phyloP scores from a whole-genome alignment of 257 asterid species.

The Osmanthus fragrans region DNA sequence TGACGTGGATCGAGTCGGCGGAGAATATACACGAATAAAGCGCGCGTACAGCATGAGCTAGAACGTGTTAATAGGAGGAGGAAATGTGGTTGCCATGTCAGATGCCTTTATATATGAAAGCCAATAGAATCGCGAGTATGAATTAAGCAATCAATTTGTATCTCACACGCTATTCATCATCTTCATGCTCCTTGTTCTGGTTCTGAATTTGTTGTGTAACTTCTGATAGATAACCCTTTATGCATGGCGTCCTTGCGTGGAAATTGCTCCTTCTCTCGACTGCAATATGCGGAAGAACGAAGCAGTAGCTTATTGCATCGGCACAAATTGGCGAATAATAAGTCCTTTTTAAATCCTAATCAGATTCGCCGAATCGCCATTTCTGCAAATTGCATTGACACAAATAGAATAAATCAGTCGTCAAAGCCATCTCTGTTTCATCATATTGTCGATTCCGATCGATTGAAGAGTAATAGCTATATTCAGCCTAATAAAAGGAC shows the following conservation, averaged over 20 bases:
- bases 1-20: slow-evolving; percentile 16
- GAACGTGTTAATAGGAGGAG: slow-evolving; percentile 32
- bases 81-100: slow-evolving; percentile 25
- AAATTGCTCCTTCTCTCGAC: background rate
- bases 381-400: background rate
- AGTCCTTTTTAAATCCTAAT: background rate
- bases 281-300: background rate
- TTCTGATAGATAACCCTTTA: too few relatives aligned
- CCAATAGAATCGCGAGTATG: background rate
- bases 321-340: background rate
- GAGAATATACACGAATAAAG: slow-evolving; percentile 1
- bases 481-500: background rate
- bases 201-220: too few relatives aligned
- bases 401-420: background rate
- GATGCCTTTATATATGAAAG: background rate
- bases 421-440: background rate
- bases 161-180: background rate
- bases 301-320: background rate
- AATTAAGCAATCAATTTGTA: background rate
- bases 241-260: background rate
- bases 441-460: background rate
- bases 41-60: slow-evolving; percentile 28
- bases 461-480: background rate
- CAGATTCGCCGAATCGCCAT: background rate
- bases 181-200: background rate